Evolutionary conservation across 1,284 basidiomycete genomes (phyloP).

Genomic region (Peniophora sp.): DNA sequence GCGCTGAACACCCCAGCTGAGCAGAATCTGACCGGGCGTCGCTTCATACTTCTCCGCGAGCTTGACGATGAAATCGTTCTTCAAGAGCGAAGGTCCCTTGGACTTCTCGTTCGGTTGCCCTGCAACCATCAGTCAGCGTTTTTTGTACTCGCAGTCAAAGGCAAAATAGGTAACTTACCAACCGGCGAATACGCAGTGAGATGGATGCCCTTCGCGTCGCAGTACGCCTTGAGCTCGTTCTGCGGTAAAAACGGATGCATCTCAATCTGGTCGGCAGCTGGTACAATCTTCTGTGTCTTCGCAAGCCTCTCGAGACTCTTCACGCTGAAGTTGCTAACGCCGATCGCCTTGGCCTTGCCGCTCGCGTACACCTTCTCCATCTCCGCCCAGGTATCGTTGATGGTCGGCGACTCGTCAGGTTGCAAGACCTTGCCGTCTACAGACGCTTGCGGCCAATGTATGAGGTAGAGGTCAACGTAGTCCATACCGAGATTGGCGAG

Average conservation of each 20-base stretch:
- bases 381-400: slow-evolving; percentile 46
- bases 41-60: slow-evolving; percentile 33
- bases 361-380: slow-evolving; percentile 45
- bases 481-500: slow-evolving; percentile 48
- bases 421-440: slow-evolving; percentile 15
- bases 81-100: slow-evolving; percentile 6
- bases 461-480: slow-evolving; percentile 67
- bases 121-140: background rate
- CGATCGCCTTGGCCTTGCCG: slow-evolving; percentile 39
- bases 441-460: slow-evolving; percentile 44
- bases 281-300: slow-evolving; percentile 18
- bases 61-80: slow-evolving; percentile 19
- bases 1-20: slow-evolving; percentile 32
- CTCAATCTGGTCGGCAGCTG: background rate
- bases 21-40: slow-evolving; percentile 32
- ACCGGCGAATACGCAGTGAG: slow-evolving; percentile 56
- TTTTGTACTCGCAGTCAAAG: background rate
- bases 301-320: slow-evolving; percentile 23
- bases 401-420: slow-evolving; percentile 38
- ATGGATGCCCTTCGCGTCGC: slow-evolving; percentile 43
- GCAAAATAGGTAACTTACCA: slow-evolving; percentile 12
- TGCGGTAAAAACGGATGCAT: slow-evolving; percentile 44
- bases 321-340: slow-evolving; percentile 44
- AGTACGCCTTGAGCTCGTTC: slow-evolving; percentile 41
- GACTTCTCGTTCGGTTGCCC: background rate